Evolutionary conservation across 768 basidiomycete genomes (phyloP).

Genomic region (Amanita jacksonii): DNA sequence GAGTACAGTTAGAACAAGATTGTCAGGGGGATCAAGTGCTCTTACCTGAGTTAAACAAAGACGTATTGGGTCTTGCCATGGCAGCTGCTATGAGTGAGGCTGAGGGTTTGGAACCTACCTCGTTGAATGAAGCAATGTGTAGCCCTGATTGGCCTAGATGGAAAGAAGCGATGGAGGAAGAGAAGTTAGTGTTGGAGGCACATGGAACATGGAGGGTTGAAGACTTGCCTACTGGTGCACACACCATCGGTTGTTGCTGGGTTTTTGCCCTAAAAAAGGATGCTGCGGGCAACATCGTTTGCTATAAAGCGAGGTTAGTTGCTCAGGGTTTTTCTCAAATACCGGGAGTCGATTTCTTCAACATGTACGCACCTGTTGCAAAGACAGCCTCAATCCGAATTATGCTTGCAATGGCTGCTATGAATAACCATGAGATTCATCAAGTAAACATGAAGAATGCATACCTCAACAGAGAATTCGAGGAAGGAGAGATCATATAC

Average conservation of each 20-base stretch:
- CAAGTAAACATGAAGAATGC: no score
- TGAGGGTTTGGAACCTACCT: no score
- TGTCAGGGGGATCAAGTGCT: no score
- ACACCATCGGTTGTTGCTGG: conserved; percentile 15
- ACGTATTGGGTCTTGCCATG: no score
- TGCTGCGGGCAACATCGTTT: conserved; percentile 16
- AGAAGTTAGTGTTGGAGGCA: conserved; percentile 14
- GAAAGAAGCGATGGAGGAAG: conserved; percentile 12
- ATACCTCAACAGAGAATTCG: no score
- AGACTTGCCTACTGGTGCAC: conserved; percentile 9
- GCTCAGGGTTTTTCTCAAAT: no score
- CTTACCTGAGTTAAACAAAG: no score
- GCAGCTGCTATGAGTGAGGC: no score
- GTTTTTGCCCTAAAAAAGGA: conserved; percentile 23
- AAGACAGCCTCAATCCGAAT: conserved; percentile 11
- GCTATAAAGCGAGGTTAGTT: conserved; percentile 27
- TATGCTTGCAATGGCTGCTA: conserved; percentile 17
- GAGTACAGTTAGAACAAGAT: no score
- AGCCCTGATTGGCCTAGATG: conserved; percentile 13
- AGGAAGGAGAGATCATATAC: conserved; percentile 25
- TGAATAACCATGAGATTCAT: background rate
- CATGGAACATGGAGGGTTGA: conserved; percentile 16
- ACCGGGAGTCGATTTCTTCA: conserved; percentile 22
- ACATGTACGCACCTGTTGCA: no score
- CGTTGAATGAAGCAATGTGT: conserved; percentile 9